phyloP scores from a whole-genome alignment of 306 rosid genomes.

The Hippophae rhamnoides region DNA sequence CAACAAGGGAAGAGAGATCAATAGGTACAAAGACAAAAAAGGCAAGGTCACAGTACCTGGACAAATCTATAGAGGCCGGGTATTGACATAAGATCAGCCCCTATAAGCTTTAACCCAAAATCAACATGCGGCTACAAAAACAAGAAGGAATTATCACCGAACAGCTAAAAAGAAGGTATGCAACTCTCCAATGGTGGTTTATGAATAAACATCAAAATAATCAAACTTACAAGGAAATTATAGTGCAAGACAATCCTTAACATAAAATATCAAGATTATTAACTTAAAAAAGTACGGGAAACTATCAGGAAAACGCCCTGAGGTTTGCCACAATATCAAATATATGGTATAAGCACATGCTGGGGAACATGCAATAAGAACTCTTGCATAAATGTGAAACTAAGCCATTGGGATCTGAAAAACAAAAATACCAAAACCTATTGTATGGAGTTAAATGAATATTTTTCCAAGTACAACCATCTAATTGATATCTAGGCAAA shows the following conservation, averaged over 20 bases:
- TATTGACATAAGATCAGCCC: constrained; percentile 28
- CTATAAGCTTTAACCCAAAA: constrained; percentile 25
- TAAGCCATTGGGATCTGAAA: too few relatives aligned
- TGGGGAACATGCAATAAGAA: too few relatives aligned
- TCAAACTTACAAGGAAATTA: constrained; percentile 6
- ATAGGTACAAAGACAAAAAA: background rate
- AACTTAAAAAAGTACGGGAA: background rate
- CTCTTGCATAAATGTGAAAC: too few relatives aligned
- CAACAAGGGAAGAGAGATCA: background rate
- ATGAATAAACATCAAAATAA: background rate
- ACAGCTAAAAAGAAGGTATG: background rate
- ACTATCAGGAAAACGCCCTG: too few relatives aligned
- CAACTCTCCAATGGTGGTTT: background rate
- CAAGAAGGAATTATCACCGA: background rate
- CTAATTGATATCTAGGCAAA: too few relatives aligned
- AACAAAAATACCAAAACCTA: too few relatives aligned
- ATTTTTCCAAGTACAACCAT: too few relatives aligned
- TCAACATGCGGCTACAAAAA: constrained; percentile 25
- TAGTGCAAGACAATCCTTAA: constrained; percentile 4
- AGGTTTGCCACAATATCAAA: too few relatives aligned
- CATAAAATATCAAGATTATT: constrained; percentile 5
- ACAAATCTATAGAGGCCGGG: constrained; percentile 22
- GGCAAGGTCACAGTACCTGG: constrained; percentile 9
- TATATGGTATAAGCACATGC: too few relatives aligned
- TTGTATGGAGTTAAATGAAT: too few relatives aligned